Base-by-base conservation (phyloP, 192 early-diverging fungal species). In the Entomortierella parvispora region DNA sequence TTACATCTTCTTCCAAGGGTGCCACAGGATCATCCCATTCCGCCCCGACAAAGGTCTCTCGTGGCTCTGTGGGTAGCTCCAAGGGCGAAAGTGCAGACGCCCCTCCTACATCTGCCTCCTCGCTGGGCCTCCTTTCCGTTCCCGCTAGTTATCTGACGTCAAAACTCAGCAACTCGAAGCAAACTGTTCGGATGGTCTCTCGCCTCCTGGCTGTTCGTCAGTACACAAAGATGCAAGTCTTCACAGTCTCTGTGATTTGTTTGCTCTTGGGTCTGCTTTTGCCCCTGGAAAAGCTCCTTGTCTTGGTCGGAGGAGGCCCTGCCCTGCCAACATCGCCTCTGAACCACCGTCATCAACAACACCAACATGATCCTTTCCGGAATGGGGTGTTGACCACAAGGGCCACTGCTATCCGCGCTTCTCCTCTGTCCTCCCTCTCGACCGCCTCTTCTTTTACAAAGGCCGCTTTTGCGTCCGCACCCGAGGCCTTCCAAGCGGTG, bases 181-280 rank as follows among this genome's bases (percentile, higher is more conserved):
- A 80, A 22, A 67, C 64, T 4, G 20, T 71, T n/a, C 51, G 54
- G 26, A 80, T 63, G 2, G 42, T 80, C 0, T 57, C 68, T 14
- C 60, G 59, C 23, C 72, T 71, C 57, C 42, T 71, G 57, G 69
- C 69, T 2, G 50, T 74, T 33, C 70, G 75, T 18, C 68, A 82
- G 29, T 76, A 77, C 42, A 79, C 81, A 42, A 82, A 72, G 42
- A 82, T 79, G 66, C 81, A 83, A 53, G 62, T 83, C 53, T 62
- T 83, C 37, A 69, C 78, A 0, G 81, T 79, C 54, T 79, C 76
- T 2, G 51, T 79, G 11, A 26, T 80, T 25, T 83, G 76, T 47
- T 71, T 83, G 20, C 25, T 83, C 15, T n/a, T 79, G 45, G 81
- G 81, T 9, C 32, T 83, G 40, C 51, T 83, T 3, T 34, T 83